phyloP scores from a whole-genome alignment of 2,329 filamentous ascomycete species.

The Calcarisporium arbuscula region DNA sequence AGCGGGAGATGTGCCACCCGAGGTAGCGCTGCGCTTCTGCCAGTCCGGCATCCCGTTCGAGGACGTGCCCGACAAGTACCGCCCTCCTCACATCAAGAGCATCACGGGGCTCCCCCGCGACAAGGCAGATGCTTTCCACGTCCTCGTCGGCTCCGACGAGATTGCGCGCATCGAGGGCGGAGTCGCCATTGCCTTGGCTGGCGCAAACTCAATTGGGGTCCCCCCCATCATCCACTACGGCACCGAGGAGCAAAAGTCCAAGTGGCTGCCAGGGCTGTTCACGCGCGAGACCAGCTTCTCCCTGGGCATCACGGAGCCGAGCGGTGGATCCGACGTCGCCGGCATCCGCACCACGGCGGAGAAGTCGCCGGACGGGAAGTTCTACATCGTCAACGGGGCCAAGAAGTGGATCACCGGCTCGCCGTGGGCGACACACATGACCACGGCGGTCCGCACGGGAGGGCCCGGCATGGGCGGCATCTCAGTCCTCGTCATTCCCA shows the following conservation, averaged over 20 bases:
- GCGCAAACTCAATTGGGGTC: slow-evolving; percentile 55
- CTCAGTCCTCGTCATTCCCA: slow-evolving; percentile 51
- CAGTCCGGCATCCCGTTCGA: slow-evolving; percentile 31
- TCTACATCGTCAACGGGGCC: slow-evolving; percentile 58
- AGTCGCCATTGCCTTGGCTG: slow-evolving; percentile 50
- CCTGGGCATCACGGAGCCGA: slow-evolving; percentile 58
- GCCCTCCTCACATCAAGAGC: slow-evolving; percentile 21
- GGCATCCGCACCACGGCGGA: slow-evolving; percentile 55
- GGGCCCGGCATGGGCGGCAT: slow-evolving; percentile 46
- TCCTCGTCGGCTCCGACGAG: slow-evolving; percentile 50
- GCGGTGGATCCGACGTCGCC: slow-evolving; percentile 57
- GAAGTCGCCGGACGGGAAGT: slow-evolving; percentile 33
- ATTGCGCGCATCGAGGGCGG: slow-evolving; percentile 47
- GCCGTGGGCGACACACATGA: slow-evolving; percentile 54
- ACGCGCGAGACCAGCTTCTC: slow-evolving; percentile 55
- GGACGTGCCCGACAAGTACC: slow-evolving; percentile 30
- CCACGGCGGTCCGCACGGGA: slow-evolving; percentile 55
- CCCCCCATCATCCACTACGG: slow-evolving; percentile 60
- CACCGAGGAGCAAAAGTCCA: slow-evolving; percentile 37
- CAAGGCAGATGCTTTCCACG: slow-evolving; percentile 51
- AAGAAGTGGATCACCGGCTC: slow-evolving; percentile 66
- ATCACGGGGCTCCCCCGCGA: slow-evolving; percentile 36
- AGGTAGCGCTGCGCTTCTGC: slow-evolving; percentile 30
- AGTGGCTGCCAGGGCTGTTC: slow-evolving; percentile 54
- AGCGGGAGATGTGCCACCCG: slow-evolving; percentile 42